These are phyloP conservation scores for Fusarium poae DNA, from an alignment of 2,329 filamentous ascomycete species.

Conservation along the genomic window DNA sequence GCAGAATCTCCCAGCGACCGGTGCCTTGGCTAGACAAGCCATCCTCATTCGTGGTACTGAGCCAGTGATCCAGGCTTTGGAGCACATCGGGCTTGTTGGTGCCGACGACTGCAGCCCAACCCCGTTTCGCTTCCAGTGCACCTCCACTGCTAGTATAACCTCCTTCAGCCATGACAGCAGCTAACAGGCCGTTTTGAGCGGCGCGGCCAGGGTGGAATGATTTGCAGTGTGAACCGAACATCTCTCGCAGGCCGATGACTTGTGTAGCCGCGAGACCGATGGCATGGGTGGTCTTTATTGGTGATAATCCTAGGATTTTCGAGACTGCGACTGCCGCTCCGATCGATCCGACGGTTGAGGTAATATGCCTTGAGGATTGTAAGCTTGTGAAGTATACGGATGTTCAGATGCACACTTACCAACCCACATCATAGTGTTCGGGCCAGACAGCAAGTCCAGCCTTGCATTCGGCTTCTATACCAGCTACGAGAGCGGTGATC, in stretches of 20 bases:
- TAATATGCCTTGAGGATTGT: background rate
- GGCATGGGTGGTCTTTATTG: background rate
- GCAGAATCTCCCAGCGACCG: background rate
- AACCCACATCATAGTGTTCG: constrained; percentile 7
- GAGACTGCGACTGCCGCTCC: background rate
- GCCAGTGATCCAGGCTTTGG: background rate
- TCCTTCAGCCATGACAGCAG: constrained; percentile 10
- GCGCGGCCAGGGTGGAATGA: constrained; percentile 1
- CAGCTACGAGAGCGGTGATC: background rate
- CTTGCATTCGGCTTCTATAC: constrained; percentile 14
- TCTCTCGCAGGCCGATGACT: constrained; percentile 7
- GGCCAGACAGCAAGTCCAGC: constrained; percentile 9
- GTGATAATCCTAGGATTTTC: background rate
- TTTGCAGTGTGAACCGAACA: constrained; percentile 15
- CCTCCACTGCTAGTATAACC: constrained; percentile 7
- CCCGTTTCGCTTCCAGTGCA: constrained; percentile 1
- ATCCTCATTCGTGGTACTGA: background rate
- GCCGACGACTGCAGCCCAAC: background rate
- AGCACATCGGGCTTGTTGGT: background rate
- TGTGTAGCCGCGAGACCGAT: constrained; percentile 3
- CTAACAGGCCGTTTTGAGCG: constrained; percentile 1
- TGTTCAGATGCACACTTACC: background rate
- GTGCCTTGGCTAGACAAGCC: background rate
- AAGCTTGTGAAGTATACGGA: background rate
- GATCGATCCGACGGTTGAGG: background rate